A percentile compares a stretch with the other conserved stretches of the same genome.
phyloP scores from a whole-genome alignment of 768 basidiomycete species.

The Lyophyllum decastes region DNA sequence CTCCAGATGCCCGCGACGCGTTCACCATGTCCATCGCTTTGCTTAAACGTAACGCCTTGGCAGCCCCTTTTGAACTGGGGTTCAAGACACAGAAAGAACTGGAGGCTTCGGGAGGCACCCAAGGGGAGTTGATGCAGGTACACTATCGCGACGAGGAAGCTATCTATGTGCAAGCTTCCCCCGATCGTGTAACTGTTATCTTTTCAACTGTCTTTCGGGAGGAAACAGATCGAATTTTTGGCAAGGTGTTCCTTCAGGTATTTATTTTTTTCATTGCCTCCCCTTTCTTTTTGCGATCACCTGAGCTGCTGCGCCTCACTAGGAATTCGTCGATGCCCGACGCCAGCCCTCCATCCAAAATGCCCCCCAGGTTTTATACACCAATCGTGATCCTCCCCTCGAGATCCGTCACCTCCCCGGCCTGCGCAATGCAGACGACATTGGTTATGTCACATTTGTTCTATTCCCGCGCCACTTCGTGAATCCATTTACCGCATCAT shows the following conservation, averaged over 20 bases:
- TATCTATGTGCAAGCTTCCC: conserved; percentile 90
- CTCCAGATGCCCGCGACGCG: conserved; percentile 72
- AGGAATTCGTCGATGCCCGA: conserved; percentile 99
- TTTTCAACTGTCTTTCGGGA: conserved; percentile 97
- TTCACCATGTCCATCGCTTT: conserved; percentile 82
- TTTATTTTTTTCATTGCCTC: conserved; percentile 10
- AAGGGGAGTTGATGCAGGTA: conserved; percentile 87
- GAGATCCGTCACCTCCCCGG: conserved; percentile 89
- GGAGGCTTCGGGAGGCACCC: conserved; percentile 66
- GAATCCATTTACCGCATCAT: conserved; percentile 62
- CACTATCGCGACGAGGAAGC: conserved; percentile 97
- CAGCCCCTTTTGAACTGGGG: conserved; percentile 90
- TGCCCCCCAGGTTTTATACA: conserved; percentile 95
- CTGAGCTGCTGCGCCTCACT: conserved; percentile 6
- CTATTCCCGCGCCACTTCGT: conserved; percentile 96
- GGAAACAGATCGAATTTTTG: conserved; percentile 96
- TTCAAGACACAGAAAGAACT: conserved; percentile 83
- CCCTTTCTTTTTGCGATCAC: neutral
- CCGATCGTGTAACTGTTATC: conserved; percentile 96
- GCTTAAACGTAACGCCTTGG: conserved; percentile 90
- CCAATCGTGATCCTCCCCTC: conserved; percentile 93
- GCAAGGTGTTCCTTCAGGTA: conserved; percentile 98
- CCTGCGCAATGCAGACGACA: conserved; percentile 80
- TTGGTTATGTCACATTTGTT: conserved; percentile 97
- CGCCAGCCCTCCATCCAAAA: conserved; percentile 91